Base-by-base conservation (phyloP, 108 stramenopile species). In the Hondaea fermentalgiana region DNA sequence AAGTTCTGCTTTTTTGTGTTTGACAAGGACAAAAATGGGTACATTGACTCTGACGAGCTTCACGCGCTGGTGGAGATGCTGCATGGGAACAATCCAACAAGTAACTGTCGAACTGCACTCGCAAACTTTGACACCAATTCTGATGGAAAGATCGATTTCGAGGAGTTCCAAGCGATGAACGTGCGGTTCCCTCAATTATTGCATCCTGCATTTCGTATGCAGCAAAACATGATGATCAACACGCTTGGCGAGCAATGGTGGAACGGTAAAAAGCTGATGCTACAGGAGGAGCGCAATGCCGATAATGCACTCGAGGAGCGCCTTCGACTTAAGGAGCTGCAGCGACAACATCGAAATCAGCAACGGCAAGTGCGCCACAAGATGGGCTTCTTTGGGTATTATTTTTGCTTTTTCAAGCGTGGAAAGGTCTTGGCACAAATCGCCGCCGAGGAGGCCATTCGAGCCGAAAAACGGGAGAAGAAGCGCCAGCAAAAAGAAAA, bases 201-300 rank as follows among this genome's bases (percentile, higher is more conserved):
- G 45, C 72, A 88, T 59, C 91, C 91, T 4, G 91, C 91, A 14
- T 91, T 90, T 51, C 87, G 91, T 2, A 89, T 91, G 47, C 91
- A 91, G 60, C 23, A 88, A 45, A 88, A 59, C 10, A 91, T 90
- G 89, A 91, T 91, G 59, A 71, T 60, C 17, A 21, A 51, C 29
- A 87, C 83, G 47, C 72, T 91, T 87, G 91, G 91, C 17, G 87
- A 91, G 51, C 21, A 10, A 0, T 91, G 91, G 91, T 91, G 91
- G 91, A 42, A 71, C 29, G 28, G 25, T n/a, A 60, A 72, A 44
- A 91, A 91, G 72, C 45, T 21, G 17, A 21, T 47, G 35, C 88
- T 91, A 17, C 29, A 90, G 59, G 87, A 72, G 25, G 88, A 87
- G 35, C 45, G 87, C 28, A 57, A 88, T 5, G 12, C n/a, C 25